Conservation (phyloP, 345 rosid species). For the Corymbia maculata region DNA sequence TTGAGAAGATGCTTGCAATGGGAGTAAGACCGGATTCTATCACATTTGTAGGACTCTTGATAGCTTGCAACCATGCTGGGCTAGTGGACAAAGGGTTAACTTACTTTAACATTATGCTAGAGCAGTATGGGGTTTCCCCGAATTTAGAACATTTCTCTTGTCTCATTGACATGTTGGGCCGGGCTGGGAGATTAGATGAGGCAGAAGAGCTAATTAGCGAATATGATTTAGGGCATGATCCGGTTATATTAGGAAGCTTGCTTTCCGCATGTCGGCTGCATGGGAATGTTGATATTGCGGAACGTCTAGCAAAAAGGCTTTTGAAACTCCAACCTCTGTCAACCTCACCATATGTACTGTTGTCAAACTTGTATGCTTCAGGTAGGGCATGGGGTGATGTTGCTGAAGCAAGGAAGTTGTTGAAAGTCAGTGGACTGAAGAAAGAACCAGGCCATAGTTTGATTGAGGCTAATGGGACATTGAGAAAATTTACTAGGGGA, state of each 20-base stretch:
- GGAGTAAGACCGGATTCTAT: conserved; percentile 43
- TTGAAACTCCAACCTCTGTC: conserved; percentile 29
- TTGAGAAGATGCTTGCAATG: conserved; percentile 26
- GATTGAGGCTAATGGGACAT: conserved; percentile 35
- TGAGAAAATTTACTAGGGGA: conserved; percentile 30
- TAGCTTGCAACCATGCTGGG: conserved; percentile 62
- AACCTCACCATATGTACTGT: conserved; percentile 46
- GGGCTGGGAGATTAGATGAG: conserved; percentile 45
- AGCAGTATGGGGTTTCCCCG: conserved; percentile 32
- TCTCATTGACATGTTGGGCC: conserved; percentile 55
- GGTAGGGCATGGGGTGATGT: conserved; percentile 51
- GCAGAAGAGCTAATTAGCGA: conserved; percentile 35
- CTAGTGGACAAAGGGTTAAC: conserved; percentile 40
- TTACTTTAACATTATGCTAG: conserved; percentile 34
- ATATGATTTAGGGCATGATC: conserved; percentile 31
- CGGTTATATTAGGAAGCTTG: conserved; percentile 46
- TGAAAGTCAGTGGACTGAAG: conserved; percentile 47
- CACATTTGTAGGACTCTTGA: conserved; percentile 43
- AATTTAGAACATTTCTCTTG: conserved; percentile 50
- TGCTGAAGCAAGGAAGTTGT: conserved; percentile 42
- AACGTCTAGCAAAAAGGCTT: conserved; percentile 33
- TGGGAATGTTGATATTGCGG: conserved; percentile 33
- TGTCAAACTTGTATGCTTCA: conserved; percentile 54
- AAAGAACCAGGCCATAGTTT: conserved; percentile 50
- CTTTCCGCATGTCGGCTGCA: conserved; percentile 47